Percentiles rank a stretch among this genome's conserved stretches.
phyloP scores from a whole-genome alignment of 2,329 filamentous ascomycete species.

The Exophiala sp. region DNA sequence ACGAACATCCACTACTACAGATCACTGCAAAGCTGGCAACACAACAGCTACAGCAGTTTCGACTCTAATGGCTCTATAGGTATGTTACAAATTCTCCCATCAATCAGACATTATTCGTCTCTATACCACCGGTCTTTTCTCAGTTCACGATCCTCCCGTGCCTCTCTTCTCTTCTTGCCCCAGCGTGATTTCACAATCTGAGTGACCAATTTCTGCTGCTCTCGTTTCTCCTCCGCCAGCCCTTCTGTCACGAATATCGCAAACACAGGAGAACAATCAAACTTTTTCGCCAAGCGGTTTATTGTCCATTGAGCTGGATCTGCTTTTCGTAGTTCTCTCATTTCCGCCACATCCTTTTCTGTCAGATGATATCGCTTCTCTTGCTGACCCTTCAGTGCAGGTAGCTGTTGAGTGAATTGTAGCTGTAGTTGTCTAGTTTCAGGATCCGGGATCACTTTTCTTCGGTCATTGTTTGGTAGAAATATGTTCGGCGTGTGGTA shows the following conservation, averaged over 20 bases:
- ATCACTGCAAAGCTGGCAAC: not conserved
- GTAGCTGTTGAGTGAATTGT: conserved; percentile 29
- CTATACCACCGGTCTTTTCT: conserved; percentile 57
- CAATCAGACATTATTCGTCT: conserved; percentile 44
- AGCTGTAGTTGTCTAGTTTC: conserved; percentile 27
- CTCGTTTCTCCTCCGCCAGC: conserved; percentile 43
- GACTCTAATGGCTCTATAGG: not conserved
- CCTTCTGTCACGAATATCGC: conserved; percentile 54
- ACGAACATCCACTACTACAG: too few species aligned
- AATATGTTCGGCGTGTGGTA: conserved; percentile 62
- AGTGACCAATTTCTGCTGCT: conserved; percentile 44
- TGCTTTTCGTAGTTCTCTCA: conserved; percentile 48
- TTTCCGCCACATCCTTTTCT: conserved; percentile 53
- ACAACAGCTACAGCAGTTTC: conserved; percentile 1
- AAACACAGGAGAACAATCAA: conserved; percentile 58
- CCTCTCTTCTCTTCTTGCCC: conserved; percentile 54
- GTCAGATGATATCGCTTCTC: conserved; percentile 59
- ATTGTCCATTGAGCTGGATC: conserved; percentile 58
- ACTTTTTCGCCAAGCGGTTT: conserved; percentile 55
- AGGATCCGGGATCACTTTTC: conserved; percentile 25
- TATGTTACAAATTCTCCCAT: not conserved
- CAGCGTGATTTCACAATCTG: conserved; percentile 54
- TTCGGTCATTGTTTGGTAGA: conserved; percentile 51
- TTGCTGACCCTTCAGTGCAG: conserved; percentile 46
- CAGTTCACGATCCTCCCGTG: conserved; percentile 55